These are phyloP conservation scores for Chrysophaeum taylorii DNA, from an alignment of 352 stramenopile species.

Conservation along the genomic window DNA sequence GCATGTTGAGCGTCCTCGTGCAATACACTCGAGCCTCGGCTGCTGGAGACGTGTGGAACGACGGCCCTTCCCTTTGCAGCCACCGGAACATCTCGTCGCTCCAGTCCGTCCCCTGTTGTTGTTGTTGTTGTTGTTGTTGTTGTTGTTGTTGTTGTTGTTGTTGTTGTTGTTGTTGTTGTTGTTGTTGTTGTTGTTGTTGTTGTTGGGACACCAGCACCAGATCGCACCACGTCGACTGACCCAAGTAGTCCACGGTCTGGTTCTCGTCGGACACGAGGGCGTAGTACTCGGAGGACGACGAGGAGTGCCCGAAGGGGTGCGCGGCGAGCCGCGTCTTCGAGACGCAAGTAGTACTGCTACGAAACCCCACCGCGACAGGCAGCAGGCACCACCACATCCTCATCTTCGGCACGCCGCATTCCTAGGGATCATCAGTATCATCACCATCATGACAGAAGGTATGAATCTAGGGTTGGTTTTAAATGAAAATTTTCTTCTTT, in stretches of 20 bases:
- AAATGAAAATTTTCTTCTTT: too few species aligned
- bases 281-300: too few species aligned
- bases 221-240: neutral
- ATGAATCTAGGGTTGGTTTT: too few species aligned
- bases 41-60: neutral
- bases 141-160: neutral
- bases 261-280: neutral
- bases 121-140: neutral
- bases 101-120: neutral
- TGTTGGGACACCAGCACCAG: neutral
- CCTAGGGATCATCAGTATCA: too few species aligned
- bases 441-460: too few species aligned
- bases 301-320: too few species aligned
- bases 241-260: neutral
- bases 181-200: neutral
- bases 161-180: neutral
- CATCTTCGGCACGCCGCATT: too few species aligned
- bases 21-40: slow-evolving; percentile 10
- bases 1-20: slow-evolving; percentile 13
- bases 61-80: neutral
- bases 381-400: too few species aligned
- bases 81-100: neutral
- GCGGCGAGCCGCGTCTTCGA: too few species aligned
- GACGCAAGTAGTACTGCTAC: too few species aligned
- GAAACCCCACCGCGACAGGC: too few species aligned